Evolutionary conservation across 164 flowering plant species (phyloP), one percentile per base, ranked within the genome.

Genomic region (Amborella trichopoda): DNA sequence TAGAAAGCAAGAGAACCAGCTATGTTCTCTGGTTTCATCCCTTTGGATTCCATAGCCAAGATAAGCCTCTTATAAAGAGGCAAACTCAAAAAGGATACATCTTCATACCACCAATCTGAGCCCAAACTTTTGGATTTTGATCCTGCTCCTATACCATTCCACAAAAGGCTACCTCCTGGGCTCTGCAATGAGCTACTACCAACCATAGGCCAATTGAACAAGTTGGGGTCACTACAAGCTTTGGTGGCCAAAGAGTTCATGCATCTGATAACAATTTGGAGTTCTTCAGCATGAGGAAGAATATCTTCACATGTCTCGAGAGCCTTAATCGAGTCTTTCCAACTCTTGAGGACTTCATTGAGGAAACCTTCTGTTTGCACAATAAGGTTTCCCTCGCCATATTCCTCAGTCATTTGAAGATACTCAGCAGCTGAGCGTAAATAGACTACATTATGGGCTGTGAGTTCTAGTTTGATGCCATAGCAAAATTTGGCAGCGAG

Each of bases 21-120:
- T 28, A 77, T 61, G 43, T 44, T 66, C 54, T 78, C 84, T 1
- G 74, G 73, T 25, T 68, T 77, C 71, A 78, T 71, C 44, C 75
- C 76, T 28, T 61, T 56, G 22, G 74, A 52, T 54, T 56, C 68
- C 34, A 77, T 64, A 4, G 66, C 72, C 44, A 58, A 39, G 44
- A 84, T 79, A 20, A 84, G 45, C 49, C 84, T 67, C 55, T 69
- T 77, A 38, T 61, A 81, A 12, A 79, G 39, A 30, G 72, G 60
- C 4, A 75, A 53, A 21, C 69, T 73, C 3, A 84, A 77, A 40
- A 46, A 61, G 14, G 79, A 77, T 17, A 63, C 77, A 50, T 84
- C 95, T 49, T 75, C 80, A 34, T 65, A 77, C 90, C 90, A 77
- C 87, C 83, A 81, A 56, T 81, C 82, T 17, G 69, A 71, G 34